Evolutionary conservation across 2,329 filamentous ascomycete species (phyloP).

Genomic region (Orbilia blumenaviensis): DNA sequence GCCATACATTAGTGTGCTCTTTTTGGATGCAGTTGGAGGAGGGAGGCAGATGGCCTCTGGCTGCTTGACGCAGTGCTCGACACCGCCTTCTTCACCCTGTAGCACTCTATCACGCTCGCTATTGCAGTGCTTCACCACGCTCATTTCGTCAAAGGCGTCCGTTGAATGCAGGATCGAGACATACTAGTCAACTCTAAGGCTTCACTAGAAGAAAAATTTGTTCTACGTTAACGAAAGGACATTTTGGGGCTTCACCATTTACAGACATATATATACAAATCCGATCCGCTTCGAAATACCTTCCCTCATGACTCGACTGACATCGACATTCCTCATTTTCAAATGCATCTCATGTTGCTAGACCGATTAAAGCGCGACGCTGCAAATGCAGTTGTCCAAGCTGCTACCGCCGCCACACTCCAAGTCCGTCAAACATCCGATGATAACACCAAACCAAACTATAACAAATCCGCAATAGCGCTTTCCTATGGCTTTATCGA

Average conservation of each 20-base stretch:
- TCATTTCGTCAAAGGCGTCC: conserved; percentile 43
- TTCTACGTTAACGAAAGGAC: conserved; percentile 18
- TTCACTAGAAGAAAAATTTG: conserved; percentile 1
- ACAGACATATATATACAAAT: conserved; percentile 36
- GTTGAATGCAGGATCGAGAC: conserved; percentile 16
- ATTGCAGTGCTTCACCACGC: conserved; percentile 39
- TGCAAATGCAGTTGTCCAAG: conserved; percentile 27
- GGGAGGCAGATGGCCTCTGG: conserved; percentile 44
- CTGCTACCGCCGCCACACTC: conserved; percentile 7
- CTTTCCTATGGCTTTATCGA: conserved; percentile 50
- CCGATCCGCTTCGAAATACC: conserved; percentile 2
- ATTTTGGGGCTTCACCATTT: conserved; percentile 6
- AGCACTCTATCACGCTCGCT: conserved; percentile 52
- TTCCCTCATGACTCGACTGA: conserved; percentile 32
- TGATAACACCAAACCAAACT: neutral
- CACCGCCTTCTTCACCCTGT: conserved; percentile 43
- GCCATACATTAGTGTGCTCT: conserved; percentile 32
- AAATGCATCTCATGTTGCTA: conserved; percentile 23
- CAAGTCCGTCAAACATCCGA: neutral
- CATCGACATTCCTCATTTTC: conserved; percentile 22
- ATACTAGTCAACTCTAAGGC: conserved; percentile 34
- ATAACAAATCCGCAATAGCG: conserved; percentile 41
- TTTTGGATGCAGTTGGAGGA: conserved; percentile 38
- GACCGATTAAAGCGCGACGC: conserved; percentile 30
- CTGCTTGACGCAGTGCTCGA: conserved; percentile 52